Base-by-base conservation (phyloP, 306 rosid species). In the Acacia acuminata region DNA sequence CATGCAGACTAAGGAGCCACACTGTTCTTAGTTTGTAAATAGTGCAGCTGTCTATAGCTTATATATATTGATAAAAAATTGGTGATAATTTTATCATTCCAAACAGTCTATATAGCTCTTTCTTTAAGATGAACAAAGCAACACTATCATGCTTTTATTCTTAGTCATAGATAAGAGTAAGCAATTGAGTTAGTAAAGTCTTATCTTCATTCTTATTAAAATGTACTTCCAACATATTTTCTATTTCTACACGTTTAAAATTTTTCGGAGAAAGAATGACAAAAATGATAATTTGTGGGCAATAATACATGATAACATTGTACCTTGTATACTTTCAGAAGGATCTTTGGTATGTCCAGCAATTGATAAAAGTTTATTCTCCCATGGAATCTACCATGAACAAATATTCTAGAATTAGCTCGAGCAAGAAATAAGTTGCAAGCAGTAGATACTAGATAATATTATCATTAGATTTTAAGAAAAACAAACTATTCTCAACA, bases 341-440 rank as follows among this genome's bases (percentile, higher is more conserved):
- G 96, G 93, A 90, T 94, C 92, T 89, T 92, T 91, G 69, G 96
- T 86, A 80, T 94, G 97, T 67, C 98, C 98, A 83, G 93, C 97
- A 82, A 94, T 44, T 73, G 97, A 94, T 43, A 94, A 70, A 77
- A 94, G 94, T 81, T 88, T 91, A 90, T 88, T 87, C 58, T 84
- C 96, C 98, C 98, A 94, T 13, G 94, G 84, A 83, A 94, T 89
- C 98, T 94, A 78, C 22, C 13, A 25, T n/a, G 34, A 81, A 65
- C 81, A 71, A 79, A 22, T 61, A 51, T 75, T 69, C 66, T 27
- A 42, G 30, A 79, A 50, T 69, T 51, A 75, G 67, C 69, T 45
- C 77, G 38, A 38, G 75, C 60, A 81, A 76, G 22, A 45, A 22
- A 69, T 8, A 36, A 10, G 50, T 38, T 44, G 68, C 58, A 70